Percentiles rank a stretch among this genome's conserved stretches.
phyloP scores from a whole-genome alignment of 2,329 filamentous ascomycete species.

The Albifimbria verrucaria region DNA sequence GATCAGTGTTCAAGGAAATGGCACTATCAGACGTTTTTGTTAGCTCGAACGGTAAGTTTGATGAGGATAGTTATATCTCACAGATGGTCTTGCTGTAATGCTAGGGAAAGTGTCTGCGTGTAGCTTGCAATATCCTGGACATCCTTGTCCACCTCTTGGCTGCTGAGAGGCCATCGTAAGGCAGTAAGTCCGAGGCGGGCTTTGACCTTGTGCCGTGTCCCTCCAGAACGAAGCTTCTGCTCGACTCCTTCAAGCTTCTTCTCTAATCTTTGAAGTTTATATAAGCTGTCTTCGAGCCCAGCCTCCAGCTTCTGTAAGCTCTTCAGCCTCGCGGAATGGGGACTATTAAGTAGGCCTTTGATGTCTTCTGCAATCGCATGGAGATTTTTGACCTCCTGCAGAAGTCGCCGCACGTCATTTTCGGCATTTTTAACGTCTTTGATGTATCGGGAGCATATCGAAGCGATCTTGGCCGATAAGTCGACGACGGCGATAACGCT shows the following conservation, averaged over 20 bases:
- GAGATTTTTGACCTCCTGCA: no score
- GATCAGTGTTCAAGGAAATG: conserved; percentile 14
- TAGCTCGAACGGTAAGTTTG: conserved; percentile 5
- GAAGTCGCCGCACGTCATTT: no score
- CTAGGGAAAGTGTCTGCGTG: not conserved
- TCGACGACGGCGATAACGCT: conserved; percentile 1
- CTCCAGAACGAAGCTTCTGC: not conserved
- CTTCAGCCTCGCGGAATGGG: no score
- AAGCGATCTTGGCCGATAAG: conserved; percentile 1
- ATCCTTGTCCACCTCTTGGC: conserved; percentile 1
- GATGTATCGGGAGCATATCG: no score
- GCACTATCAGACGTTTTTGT: conserved; percentile 1
- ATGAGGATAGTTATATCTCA: not conserved
- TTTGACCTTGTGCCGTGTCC: not conserved
- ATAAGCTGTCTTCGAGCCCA: no score
- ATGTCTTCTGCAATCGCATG: no score
- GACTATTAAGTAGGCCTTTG: no score
- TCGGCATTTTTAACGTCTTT: no score
- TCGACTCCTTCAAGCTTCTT: no score
- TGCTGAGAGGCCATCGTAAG: not conserved
- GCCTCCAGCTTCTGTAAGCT: no score
- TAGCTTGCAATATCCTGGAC: conserved; percentile 2
- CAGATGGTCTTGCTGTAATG: conserved; percentile 1
- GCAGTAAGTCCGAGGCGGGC: not conserved
- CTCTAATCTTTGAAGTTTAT: no score